A percentile compares a stretch with the other conserved stretches of the same genome.
phyloP scores from a whole-genome alignment of 2,329 filamentous ascomycete genomes.

The Calonectria multiphialidica region DNA sequence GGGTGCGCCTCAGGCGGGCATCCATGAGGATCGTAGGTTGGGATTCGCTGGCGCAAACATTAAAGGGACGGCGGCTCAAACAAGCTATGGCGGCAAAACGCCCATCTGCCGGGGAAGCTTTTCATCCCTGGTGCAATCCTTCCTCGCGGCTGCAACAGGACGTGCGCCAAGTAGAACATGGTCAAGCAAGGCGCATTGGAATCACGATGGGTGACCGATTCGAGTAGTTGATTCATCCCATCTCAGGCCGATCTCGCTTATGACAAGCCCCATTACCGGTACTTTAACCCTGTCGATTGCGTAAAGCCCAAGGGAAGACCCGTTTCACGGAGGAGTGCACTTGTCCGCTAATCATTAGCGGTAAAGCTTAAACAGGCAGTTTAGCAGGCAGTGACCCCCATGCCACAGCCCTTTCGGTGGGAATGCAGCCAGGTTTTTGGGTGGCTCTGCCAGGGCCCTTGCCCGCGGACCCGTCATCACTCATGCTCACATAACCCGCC shows the following conservation, averaged over 20 bases:
- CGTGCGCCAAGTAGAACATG: background rate
- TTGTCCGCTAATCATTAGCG: background rate
- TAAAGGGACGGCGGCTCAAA: background rate
- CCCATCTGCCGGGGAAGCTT: background rate
- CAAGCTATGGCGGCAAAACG: background rate
- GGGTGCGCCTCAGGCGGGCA: background rate
- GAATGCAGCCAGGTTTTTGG: background rate
- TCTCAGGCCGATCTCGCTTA: constrained; percentile 12
- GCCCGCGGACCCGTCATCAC: constrained; percentile 20
- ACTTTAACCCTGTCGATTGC: constrained; percentile 9
- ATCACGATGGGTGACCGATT: background rate
- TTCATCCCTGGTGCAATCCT: background rate
- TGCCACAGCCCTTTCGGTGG: background rate
- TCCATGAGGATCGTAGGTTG: background rate
- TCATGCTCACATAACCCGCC: constrained; percentile 40
- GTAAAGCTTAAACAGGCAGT: constrained; percentile 11
- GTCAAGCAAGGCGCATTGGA: background rate
- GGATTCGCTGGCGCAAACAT: background rate
- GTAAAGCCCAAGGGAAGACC: background rate
- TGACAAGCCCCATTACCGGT: background rate
- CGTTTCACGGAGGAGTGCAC: background rate
- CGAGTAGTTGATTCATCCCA: constrained; percentile 10
- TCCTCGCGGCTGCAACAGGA: background rate
- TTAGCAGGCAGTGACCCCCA: background rate
- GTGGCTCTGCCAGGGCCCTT: background rate